Conservation (phyloP, 2,329 filamentous ascomycete species). For the Colletotrichum cordylinicola region DNA sequence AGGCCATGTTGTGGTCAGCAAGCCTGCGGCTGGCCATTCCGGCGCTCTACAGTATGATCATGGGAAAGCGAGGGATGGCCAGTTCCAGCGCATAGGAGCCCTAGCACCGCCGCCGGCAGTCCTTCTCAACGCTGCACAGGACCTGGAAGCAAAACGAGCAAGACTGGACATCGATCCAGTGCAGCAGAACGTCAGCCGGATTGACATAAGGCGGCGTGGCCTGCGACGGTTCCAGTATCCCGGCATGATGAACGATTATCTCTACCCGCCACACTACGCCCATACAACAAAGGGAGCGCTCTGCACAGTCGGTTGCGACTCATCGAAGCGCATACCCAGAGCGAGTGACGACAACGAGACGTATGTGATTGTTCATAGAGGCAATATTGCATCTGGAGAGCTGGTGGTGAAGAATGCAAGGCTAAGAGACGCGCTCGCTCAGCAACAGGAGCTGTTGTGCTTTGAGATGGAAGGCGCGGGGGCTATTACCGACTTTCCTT, state of each 20-base stretch:
- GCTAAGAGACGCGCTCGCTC: conserved; percentile 18
- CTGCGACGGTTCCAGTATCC: not conserved
- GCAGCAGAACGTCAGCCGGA: not conserved
- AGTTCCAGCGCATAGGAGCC: not conserved
- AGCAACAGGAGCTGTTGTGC: conserved; percentile 16
- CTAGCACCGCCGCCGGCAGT: not conserved
- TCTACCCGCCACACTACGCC: not conserved
- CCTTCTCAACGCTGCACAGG: not conserved
- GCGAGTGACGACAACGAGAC: conserved; percentile 1
- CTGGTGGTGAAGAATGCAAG: conserved; percentile 20
- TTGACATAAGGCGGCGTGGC: not conserved
- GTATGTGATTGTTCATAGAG: conserved; percentile 22
- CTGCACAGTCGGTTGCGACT: not conserved
- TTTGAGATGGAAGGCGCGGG: conserved; percentile 26
- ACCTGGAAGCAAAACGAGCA: not conserved
- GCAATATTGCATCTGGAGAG: conserved; percentile 25
- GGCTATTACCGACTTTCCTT: conserved; percentile 18
- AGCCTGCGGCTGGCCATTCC: not conserved
- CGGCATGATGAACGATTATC: not conserved
- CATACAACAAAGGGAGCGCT: not conserved
- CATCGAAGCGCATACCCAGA: conserved; percentile 3
- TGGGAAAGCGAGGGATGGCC: not conserved
- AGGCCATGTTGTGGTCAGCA: not conserved
- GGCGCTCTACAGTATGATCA: not conserved
- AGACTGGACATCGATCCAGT: not conserved